phyloP scores from a whole-genome alignment of 75 land plant genomes.

The Azolla pinnata region DNA sequence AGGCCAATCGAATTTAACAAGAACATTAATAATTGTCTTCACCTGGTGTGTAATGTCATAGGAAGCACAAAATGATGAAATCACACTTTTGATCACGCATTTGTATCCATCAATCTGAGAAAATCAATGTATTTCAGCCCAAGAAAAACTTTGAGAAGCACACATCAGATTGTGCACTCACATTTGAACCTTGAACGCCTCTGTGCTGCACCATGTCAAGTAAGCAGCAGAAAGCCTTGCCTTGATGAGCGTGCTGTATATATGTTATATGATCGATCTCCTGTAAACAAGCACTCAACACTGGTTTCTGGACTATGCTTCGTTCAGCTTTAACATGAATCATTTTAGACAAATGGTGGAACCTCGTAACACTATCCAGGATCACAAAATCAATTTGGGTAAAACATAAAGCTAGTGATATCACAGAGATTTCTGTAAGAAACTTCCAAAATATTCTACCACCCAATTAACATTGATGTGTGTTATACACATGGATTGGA shows the following conservation, averaged over 20 bases:
- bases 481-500: too few relatives aligned
- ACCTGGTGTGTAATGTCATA: constrained; percentile 76
- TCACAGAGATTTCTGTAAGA: too few relatives aligned
- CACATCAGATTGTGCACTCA: constrained; percentile 18
- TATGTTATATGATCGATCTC: constrained; percentile 78
- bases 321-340: too few relatives aligned
- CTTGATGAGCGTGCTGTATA: constrained; percentile 71
- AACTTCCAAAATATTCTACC: too few relatives aligned
- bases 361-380: too few relatives aligned
- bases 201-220: constrained; percentile 53
- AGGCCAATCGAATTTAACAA: too few relatives aligned
- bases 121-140: background rate
- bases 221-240: constrained; percentile 42
- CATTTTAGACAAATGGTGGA: too few relatives aligned
- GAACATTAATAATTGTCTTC: constrained; percentile 2
- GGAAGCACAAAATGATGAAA: constrained; percentile 77
- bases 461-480: too few relatives aligned
- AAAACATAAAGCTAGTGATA: too few relatives aligned
- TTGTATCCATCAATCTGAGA: constrained; percentile 56
- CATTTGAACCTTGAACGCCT: constrained; percentile 51
- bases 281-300: too few relatives aligned
- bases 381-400: too few relatives aligned
- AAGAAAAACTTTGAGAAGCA: background rate
- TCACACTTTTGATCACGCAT: constrained; percentile 70
- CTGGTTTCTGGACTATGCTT: too few relatives aligned